phyloP scores from a whole-genome alignment of 108 stramenopile genomes.

The Cyclotella choctawhatcheeana region DNA sequence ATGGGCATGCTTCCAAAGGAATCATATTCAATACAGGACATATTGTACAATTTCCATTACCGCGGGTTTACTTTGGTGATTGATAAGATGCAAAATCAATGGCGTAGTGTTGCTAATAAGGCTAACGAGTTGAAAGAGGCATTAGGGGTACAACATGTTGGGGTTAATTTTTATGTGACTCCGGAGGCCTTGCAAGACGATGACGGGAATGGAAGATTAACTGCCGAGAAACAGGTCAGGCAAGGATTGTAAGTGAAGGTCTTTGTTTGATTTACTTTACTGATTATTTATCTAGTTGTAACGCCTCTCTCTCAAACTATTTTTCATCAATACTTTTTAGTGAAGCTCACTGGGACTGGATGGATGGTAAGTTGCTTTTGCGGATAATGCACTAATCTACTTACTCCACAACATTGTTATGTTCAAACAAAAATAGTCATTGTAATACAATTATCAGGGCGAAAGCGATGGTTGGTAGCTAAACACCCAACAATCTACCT shows the following conservation, averaged over 20 bases:
- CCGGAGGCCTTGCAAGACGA: conserved; percentile 28
- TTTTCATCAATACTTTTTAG: background rate
- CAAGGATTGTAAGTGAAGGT: conserved; percentile 6
- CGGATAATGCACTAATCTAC: background rate
- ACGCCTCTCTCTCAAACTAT: background rate
- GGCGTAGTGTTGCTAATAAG: background rate
- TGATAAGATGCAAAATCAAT: conserved; percentile 26
- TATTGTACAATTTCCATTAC: conserved; percentile 24
- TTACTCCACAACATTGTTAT: too few relatives aligned
- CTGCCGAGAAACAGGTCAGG: background rate
- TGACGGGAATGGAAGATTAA: background rate
- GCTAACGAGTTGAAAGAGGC: conserved; percentile 22
- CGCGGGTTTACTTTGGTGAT: conserved; percentile 42
- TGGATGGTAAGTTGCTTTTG: conserved; percentile 37
- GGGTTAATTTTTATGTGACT: conserved; percentile 38
- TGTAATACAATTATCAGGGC: conserved; percentile 32
- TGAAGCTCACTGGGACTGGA: conserved; percentile 50
- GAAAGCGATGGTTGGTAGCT: conserved; percentile 35
- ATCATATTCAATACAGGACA: conserved; percentile 18
- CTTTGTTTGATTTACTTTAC: background rate
- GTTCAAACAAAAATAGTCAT: too few relatives aligned
- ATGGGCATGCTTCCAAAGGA: conserved; percentile 36
- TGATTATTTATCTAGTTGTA: background rate
- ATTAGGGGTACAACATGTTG: conserved; percentile 15
- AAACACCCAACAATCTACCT: conserved; percentile 31